Base-by-base conservation (phyloP, 257 asterid genomes). In the Coffea canephora region DNA sequence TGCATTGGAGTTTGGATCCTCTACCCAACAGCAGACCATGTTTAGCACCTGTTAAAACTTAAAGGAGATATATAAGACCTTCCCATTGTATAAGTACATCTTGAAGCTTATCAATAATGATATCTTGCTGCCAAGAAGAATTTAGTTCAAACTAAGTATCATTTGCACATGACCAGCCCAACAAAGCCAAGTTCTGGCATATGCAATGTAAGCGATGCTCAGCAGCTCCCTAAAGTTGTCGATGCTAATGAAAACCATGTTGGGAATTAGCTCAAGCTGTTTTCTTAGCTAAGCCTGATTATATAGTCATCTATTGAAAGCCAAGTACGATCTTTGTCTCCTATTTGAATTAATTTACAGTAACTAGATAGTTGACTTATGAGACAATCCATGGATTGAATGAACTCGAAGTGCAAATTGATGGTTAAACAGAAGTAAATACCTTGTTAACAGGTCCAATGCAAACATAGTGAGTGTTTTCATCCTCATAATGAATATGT, bases 21-120 rank as follows among this genome's bases (percentile, higher is more conserved):
- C 90, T 13, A 91, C 85, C 97, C 97, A 91, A 77, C 90, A 66
- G 79, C 97, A 91, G 10, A 92, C 78, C 97, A 91, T 91, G 89
- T 91, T 92, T 18, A 92, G 61, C 10, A 84, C 91, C 97, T 92
- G 84, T 39, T 39, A 39, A 39, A 39, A 39, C 34, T 25, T 0
- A 59, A 48, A 6, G 6, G 14, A 34, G 71, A 67, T 34, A 31
- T 14, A 14, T 67, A 27, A 31, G 6, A 34, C 36, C 19, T 19
- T 70, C 13, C 16, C 25, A 19, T 25, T 43, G 6, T 71, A 1
- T 46, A 16, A 71, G 2, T 0, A 36, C 7, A 48, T 46, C 8
- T 25, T n/a, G 34, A 21, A 49, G 1, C 8, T 52, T 8, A 52
- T 12, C 9, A 18, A 21, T 55, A 55, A 55, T 55, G n/a, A 55